Conservation (phyloP, 768 basidiomycete genomes). For the Lentinula lateritia region DNA sequence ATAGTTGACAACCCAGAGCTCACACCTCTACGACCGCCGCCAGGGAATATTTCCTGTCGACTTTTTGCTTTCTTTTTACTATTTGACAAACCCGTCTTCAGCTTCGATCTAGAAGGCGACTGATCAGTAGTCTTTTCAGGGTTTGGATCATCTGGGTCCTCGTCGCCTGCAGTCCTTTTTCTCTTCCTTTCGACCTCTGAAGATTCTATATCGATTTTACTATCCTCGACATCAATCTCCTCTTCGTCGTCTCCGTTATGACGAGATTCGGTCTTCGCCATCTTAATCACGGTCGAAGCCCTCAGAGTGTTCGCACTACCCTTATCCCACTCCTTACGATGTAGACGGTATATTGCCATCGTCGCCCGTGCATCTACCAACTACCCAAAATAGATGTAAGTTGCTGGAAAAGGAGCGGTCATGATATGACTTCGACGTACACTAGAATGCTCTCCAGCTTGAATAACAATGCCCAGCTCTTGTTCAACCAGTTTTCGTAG, state of each 20-base stretch:
- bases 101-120: background rate
- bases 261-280: background rate
- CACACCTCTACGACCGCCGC: conserved; percentile 56
- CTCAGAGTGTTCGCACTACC: conserved; percentile 19
- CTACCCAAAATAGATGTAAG: conserved; percentile 31
- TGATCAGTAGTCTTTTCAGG: background rate
- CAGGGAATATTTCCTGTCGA: conserved; percentile 26
- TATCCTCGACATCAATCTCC: background rate
- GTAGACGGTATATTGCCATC: conserved; percentile 86
- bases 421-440: conserved; percentile 38
- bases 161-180: conserved; percentile 12
- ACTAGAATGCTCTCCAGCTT: conserved; percentile 86
- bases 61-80: conserved; percentile 15
- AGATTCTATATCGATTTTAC: background rate
- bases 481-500: conserved; percentile 76
- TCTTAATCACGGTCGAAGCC: background rate
- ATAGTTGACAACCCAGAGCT: conserved; percentile 59
- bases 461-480: conserved; percentile 76
- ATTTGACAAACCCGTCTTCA: background rate
- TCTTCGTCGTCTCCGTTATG: background rate
- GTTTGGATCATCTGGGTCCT: conserved; percentile 11
- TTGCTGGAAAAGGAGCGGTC: background rate
- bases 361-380: conserved; percentile 91
- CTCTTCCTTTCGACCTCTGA: conserved; percentile 11
- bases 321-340: conserved; percentile 81